Conservation (phyloP, 2,329 filamentous ascomycete species). For the Penicillium sp. region DNA sequence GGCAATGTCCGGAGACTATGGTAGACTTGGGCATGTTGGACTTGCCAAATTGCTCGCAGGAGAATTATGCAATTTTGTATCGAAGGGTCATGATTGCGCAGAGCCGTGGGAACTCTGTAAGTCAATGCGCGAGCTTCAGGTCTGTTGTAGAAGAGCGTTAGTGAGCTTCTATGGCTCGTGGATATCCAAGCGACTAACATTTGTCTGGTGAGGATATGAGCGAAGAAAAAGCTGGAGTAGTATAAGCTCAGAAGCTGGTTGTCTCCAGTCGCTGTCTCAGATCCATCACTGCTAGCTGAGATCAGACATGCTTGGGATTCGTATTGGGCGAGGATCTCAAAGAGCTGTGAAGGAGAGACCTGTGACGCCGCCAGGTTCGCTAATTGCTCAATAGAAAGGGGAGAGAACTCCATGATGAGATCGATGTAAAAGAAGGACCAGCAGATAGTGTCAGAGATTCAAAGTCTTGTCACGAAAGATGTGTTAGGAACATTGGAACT, state of each 20-base stretch:
- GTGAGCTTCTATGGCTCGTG: background rate
- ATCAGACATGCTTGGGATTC: constrained; percentile 33
- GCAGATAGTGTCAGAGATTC: background rate
- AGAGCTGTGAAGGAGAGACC: constrained; percentile 31
- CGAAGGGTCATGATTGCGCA: constrained; percentile 28
- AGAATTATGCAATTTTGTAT: constrained; percentile 34
- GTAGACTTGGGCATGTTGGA: constrained; percentile 34
- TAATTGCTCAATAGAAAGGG: constrained; percentile 30
- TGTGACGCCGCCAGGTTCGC: constrained; percentile 25
- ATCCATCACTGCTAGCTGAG: constrained; percentile 15
- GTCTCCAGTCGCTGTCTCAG: constrained; percentile 16
- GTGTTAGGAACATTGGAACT: constrained; percentile 2
- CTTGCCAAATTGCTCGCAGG: constrained; percentile 37
- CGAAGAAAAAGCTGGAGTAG: constrained; percentile 38
- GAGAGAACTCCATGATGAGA: constrained; percentile 26
- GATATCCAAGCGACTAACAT: constrained; percentile 27
- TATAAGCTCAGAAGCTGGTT: constrained; percentile 32
- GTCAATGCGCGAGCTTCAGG: constrained; percentile 39
- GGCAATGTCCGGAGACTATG: constrained; percentile 28
- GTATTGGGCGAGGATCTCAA: constrained; percentile 32
- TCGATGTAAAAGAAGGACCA: background rate
- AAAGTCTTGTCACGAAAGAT: too few species aligned
- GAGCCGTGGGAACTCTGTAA: constrained; percentile 30
- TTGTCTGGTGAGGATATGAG: constrained; percentile 37
- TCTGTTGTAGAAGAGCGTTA: constrained; percentile 15